Evolutionary conservation across 2,329 filamentous ascomycete genomes (phyloP), one percentile per base, ranked within the genome.

Genomic region (Fusarium sp.): DNA sequence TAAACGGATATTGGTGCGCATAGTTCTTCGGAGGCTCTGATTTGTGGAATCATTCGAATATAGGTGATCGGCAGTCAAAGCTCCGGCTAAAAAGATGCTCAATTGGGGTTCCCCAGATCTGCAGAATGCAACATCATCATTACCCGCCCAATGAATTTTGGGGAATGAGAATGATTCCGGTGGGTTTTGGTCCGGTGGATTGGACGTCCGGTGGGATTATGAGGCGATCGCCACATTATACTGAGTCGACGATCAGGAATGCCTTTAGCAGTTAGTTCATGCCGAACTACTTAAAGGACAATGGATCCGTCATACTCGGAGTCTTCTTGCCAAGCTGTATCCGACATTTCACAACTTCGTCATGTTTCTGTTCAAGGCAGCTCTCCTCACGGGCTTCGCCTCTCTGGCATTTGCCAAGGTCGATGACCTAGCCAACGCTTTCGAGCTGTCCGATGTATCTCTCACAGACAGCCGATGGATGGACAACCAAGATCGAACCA

Each of bases 401-500:
- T 44, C 53, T n/a, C 8, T 59, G 1, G 34, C 24, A 6, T 6
- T 5, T 13, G 11, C 48, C 29, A 53, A 49, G 9, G 44, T 70
- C 29, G 43, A 54, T 9, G 56, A 66, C 4, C n/a, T 62, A 1
- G 63, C 67, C 12, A 47, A 51, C 11, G 62, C 62, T 2, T 70
- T 70, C 5, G 67, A 64, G 3, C 4, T 70, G 11, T 58, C 51
- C 3, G 40, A 70, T 4, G 67, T 70, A 2, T 51, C 67, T 8
- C 49, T 70, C 1, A 70, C 67, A 6, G 67, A 70, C 15, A 70
- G 67, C 38, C 67, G 67, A 25, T 70, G 67, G 67, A 64, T 68
- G 58, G 67, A 70, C 7, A 70, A 70, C n/a, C 67, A 70, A 40
- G 62, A 65, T 11, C 46, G 67, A 13, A 71, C 67, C 10, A 16